Conservation (phyloP, 2,329 filamentous ascomycete genomes). For the Colletotrichum costaricense region DNA sequence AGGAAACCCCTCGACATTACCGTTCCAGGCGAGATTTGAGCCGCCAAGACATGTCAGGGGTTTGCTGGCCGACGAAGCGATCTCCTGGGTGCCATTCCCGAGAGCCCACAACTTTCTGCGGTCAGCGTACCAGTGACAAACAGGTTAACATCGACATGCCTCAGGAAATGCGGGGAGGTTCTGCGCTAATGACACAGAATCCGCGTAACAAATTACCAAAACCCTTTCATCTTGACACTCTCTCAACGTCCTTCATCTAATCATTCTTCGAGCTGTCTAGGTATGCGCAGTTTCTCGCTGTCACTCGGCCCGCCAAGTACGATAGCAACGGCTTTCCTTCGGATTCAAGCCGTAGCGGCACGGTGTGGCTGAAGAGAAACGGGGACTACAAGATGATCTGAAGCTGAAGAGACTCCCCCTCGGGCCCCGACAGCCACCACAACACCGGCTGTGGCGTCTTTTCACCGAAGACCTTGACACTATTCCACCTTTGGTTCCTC, state of each 20-base stretch:
- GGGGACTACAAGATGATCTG: neutral
- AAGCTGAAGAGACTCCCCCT: neutral
- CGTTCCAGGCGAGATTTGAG: neutral
- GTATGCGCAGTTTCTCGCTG: neutral
- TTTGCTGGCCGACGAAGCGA: neutral
- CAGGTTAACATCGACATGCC: neutral
- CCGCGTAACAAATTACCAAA: neutral
- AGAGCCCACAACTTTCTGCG: neutral
- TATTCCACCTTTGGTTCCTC: slow-evolving; percentile 5
- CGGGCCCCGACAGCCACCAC: neutral
- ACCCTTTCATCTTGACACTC: neutral
- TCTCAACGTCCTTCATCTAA: neutral
- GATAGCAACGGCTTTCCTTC: neutral
- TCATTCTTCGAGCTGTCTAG: neutral
- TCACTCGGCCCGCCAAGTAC: neutral
- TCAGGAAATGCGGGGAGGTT: slow-evolving; percentile 6
- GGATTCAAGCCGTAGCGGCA: neutral
- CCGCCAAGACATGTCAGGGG: slow-evolving; percentile 1
- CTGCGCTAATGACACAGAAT: slow-evolving; percentile 10
- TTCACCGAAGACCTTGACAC: neutral
- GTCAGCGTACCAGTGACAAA: neutral
- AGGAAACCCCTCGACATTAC: neutral
- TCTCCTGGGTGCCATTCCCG: slow-evolving; percentile 2
- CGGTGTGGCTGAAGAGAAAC: neutral
- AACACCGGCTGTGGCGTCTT: slow-evolving; percentile 7